Base-by-base conservation (phyloP, 768 basidiomycete genomes). In the Dacryopinax spathularia region DNA sequence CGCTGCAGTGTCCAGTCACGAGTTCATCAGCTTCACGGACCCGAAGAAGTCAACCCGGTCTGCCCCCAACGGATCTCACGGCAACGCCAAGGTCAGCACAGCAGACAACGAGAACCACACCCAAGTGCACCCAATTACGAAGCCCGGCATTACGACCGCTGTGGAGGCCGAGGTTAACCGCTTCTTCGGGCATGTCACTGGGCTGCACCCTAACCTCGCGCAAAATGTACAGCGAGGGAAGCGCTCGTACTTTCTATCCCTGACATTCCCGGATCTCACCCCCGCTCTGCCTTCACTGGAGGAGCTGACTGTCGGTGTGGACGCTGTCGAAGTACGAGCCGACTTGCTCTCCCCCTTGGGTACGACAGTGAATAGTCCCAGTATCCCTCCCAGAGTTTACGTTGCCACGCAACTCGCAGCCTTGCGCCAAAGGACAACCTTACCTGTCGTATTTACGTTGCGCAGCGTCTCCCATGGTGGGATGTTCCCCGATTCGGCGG, bases 381-480 rank as follows among this genome's bases (percentile, higher is more conserved):
- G 78, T 63, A 82, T 90, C 25, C 87, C 93, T 0, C 77, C 89
- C 1, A 69, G 77, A 33, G 71, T 78, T 0, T 96, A 91, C 70
- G 90, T 98, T 39, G 79, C 86, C 2, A 78, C 83, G 20, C 96
- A 98, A 69, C 76, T 98, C 59, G 80, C 89, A 1, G 81, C 83
- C 3, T 77, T 98, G 18, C 85, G 93, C 60, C 83, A 87, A 35
- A 79, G 77, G 15, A 88, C 91, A 0, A 77, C 81, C 0, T 79
- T 99, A 5, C 96, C 96, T 1, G 84, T 98, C 68, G 85, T 98
- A 64, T 97, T 86, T 76, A 96, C 96, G 0, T 87, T 95, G 34
- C 80, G 96, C 29, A 92, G 91, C 2, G 78, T 82, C 15, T 82
- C 86, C 0, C 94, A 99, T 73, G 96, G 95, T 22, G 95, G 96